Base-by-base conservation (phyloP, 495 filamentous ascomycete genomes). In the Astrothelium subdiscretum region DNA sequence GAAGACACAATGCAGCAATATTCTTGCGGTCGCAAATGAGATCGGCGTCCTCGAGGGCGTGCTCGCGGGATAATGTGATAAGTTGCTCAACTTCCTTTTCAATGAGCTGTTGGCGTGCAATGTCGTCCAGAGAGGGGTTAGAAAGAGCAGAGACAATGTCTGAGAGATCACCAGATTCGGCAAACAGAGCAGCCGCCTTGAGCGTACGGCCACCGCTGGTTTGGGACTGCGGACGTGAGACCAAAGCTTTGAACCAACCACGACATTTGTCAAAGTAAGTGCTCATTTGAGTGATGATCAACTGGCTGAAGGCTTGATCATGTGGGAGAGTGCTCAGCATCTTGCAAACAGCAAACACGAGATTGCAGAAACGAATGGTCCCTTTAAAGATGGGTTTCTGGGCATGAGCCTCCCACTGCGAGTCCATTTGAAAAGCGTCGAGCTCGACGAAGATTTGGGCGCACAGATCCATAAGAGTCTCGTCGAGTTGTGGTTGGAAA, bases 281-380 rank as follows among this genome's bases (percentile, higher is more conserved):
- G 57, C 87, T 79, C 77, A 99, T 90, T 72, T 97, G 88, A 2
- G 84, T 85, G 65, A 97, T 90, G 63, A 97, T 87, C 32, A 97
- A 80, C 65, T 91, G 85, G 24, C 88, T 92, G 42, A 97, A 91
- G n/a, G 90, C 87, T 74, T 96, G 90, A 70, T 99, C 94, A 67
- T 96, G 95, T 12, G 94, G 95, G 63, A 99, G 91, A 35, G 87
- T 94, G 59, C 91, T 91, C 31, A 99, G 79, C 89, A 99, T 91
- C 65, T 85, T 87, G 75, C 94, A 96, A 63, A 99, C 96, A 27
- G 88, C 88, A 6, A 85, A 87, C 59, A 97, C 84, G 31, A 96
- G 81, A 8, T 83, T 81, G 76, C 90, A 92, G 74, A 97, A 96
- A 43, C 88, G 87, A 8, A 85, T 82, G 2, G 92, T 87, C n/a